phyloP scores from a whole-genome alignment of 108 stramenopile species.

The Epithemia pelagica region DNA sequence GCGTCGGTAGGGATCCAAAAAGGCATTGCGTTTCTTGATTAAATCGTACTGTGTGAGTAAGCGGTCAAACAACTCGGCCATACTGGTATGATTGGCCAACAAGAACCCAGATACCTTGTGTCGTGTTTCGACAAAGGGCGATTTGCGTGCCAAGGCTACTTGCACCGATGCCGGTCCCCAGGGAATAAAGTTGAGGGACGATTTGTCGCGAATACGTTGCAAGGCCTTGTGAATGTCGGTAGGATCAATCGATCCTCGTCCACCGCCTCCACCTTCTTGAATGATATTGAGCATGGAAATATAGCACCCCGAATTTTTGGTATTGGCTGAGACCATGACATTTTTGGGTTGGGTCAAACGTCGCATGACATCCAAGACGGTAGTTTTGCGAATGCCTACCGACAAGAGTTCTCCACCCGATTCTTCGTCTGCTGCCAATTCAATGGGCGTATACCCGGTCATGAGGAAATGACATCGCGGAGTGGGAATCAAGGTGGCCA shows the following conservation, averaged over 20 bases:
- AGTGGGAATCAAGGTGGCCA: constrained; percentile 97
- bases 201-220: constrained; percentile 94
- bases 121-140: constrained; percentile 84
- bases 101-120: constrained; percentile 97
- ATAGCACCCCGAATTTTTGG: constrained; percentile 85
- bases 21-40: constrained; percentile 93
- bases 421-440: constrained; percentile 16
- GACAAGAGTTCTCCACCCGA: constrained; percentile 1
- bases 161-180: constrained; percentile 99
- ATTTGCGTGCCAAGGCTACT: constrained; percentile 94
- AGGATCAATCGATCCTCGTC: constrained; percentile 76
- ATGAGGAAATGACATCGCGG: constrained; percentile 99
- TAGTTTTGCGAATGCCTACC: constrained; percentile 90
- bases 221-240: constrained; percentile 98
- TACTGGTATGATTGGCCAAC: constrained; percentile 96
- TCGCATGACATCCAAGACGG: constrained; percentile 98
- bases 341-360: constrained; percentile 97
- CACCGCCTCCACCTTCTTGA: constrained; percentile 61
- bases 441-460: constrained; percentile 97
- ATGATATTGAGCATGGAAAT: constrained; percentile 98
- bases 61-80: constrained; percentile 93
- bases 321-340: constrained; percentile 97
- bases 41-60: constrained; percentile 87
- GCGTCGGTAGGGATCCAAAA: constrained; percentile 92
- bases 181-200: constrained; percentile 92